These are phyloP conservation scores for Triticum timopheevii DNA, from an alignment of 176 grass and related monocot genomes.

Conservation along the genomic window DNA sequence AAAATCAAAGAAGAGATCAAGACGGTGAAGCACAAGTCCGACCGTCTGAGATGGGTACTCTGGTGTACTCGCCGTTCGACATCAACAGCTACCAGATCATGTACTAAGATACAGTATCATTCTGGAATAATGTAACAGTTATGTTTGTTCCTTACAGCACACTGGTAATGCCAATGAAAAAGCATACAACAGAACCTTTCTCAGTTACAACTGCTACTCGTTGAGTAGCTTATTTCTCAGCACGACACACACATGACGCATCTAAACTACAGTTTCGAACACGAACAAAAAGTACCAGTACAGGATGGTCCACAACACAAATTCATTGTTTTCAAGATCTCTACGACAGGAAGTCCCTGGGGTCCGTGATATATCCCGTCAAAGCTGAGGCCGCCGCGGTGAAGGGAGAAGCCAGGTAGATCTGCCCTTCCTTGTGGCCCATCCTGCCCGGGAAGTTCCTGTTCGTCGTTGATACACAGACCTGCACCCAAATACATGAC, in stretches of 20 bases:
- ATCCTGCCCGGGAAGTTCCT: constrained; percentile 96
- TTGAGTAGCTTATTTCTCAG: constrained; percentile 24
- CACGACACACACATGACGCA: neutral
- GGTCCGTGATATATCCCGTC: constrained; percentile 85
- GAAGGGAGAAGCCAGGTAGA: constrained; percentile 91
- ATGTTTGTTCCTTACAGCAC: neutral
- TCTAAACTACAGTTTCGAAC: constrained; percentile 15
- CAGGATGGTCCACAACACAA: neutral
- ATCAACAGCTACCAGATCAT: too few relatives aligned
- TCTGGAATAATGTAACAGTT: neutral
- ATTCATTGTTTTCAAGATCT: neutral
- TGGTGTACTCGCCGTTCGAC: neutral
- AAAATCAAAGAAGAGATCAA: neutral
- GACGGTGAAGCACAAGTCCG: neutral
- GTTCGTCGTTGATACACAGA: constrained; percentile 94
- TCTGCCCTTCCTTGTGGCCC: constrained; percentile 96
- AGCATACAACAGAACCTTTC: neutral
- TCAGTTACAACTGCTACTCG: neutral
- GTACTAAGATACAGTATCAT: neutral
- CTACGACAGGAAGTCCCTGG: constrained; percentile 71
- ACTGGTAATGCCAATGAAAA: neutral
- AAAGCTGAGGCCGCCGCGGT: constrained; percentile 74
- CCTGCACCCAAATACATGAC: constrained; percentile 40
- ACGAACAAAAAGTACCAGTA: neutral
- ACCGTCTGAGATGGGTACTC: neutral